A percentile compares a stretch with the other conserved stretches of the same genome.
Evolutionary conservation across 768 basidiomycete species (phyloP).

Genomic region (Tylopilus felleus): DNA sequence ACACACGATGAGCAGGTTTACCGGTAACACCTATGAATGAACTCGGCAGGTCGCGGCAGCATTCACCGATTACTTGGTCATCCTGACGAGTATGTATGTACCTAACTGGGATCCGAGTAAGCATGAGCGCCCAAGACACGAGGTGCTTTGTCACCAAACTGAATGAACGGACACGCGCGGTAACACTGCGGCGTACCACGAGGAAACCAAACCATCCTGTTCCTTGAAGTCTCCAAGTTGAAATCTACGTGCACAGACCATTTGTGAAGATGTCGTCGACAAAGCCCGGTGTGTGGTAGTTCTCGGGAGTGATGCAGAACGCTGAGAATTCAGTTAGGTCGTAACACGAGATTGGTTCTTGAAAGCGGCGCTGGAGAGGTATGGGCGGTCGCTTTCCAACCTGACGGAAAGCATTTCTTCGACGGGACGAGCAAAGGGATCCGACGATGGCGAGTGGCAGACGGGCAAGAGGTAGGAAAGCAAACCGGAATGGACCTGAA

Average conservation of each 20-base stretch:
- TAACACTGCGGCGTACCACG: background rate
- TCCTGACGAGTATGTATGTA: background rate
- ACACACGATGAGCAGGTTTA: no score
- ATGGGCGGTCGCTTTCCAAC: background rate
- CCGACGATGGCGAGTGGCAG: background rate
- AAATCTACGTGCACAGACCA: background rate
- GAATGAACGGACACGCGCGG: background rate
- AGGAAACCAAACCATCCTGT: no score
- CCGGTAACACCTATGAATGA: background rate
- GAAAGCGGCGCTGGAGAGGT: background rate
- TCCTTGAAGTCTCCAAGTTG: background rate
- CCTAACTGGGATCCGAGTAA: background rate
- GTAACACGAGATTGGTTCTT: background rate
- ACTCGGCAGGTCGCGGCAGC: no score
- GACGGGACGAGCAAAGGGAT: background rate
- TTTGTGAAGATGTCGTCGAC: background rate
- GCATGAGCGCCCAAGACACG: background rate
- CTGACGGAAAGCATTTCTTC: background rate
- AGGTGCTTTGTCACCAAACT: background rate
- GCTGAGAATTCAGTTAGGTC: background rate
- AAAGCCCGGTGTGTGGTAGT: background rate
- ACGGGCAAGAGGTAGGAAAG: background rate
- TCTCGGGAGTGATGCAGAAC: background rate
- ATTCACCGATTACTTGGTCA: no score
- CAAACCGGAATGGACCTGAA: background rate